Conservation (phyloP, 2,329 filamentous ascomycete genomes). For the Diplodia corticola region DNA sequence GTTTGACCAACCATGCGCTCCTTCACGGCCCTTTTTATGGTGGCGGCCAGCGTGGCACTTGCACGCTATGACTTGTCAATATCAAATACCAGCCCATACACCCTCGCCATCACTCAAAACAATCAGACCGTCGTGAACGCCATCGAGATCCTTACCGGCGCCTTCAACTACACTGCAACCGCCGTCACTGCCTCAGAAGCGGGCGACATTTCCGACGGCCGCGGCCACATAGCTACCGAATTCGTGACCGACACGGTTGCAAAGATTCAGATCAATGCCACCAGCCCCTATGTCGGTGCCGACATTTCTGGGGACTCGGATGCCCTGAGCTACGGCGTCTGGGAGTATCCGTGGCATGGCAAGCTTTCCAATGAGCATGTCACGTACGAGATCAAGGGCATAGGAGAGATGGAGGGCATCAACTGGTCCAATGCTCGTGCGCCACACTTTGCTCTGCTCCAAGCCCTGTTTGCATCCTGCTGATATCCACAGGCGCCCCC, state of each 20-base stretch:
- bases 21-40: background rate
- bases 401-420: conserved; percentile 35
- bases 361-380: conserved; percentile 30
- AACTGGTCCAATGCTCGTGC: conserved; percentile 39
- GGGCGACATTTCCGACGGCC: conserved; percentile 24
- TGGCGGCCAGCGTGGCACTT: background rate
- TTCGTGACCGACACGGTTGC: conserved; percentile 30
- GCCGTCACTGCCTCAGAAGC: conserved; percentile 11
- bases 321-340: conserved; percentile 31
- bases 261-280: conserved; percentile 30
- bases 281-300: conserved; percentile 28
- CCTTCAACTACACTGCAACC: conserved; percentile 25
- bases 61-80: background rate
- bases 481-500: conserved; percentile 28
- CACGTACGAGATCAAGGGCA: conserved; percentile 32
- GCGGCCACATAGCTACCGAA: conserved; percentile 23
- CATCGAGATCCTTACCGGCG: conserved; percentile 27
- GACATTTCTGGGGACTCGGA: conserved; percentile 25
- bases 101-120: conserved; percentile 27
- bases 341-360: conserved; percentile 33
- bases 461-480: background rate
- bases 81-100: conserved; percentile 17
- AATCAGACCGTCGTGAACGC: conserved; percentile 29
- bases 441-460: background rate
- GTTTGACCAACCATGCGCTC: background rate